Percentiles rank a stretch among this genome's conserved stretches.
Conservation (phyloP, 495 filamentous ascomycete species). For the Pyrenopolyporus hunteri region DNA sequence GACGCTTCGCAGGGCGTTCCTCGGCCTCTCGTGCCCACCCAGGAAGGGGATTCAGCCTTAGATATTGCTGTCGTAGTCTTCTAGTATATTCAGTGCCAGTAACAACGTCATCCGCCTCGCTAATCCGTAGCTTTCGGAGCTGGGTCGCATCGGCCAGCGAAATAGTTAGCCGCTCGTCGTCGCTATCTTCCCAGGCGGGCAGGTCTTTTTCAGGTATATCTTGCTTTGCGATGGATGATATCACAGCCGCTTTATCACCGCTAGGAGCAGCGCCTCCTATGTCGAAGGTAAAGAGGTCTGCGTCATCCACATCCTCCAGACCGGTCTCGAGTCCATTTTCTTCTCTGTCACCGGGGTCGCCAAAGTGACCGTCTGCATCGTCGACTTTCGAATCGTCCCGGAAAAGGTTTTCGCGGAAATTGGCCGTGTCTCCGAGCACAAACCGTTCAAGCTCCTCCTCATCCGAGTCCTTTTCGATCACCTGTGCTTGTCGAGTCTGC, state of each 20-base stretch:
- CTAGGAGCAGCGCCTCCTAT: constrained; percentile 44
- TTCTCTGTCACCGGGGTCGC: constrained; percentile 5
- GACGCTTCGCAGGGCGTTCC: constrained; percentile 56
- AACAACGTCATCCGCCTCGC: constrained; percentile 83
- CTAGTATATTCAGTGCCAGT: constrained; percentile 83
- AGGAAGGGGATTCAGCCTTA: constrained; percentile 78
- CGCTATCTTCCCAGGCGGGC: constrained; percentile 91
- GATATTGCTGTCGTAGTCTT: constrained; percentile 79
- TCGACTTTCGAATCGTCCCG: constrained; percentile 42
- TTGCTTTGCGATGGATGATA: constrained; percentile 47
- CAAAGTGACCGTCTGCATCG: constrained; percentile 8
- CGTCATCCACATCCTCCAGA: constrained; percentile 64
- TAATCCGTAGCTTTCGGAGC: constrained; percentile 78
- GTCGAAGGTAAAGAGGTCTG: constrained; percentile 62
- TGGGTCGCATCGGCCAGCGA: constrained; percentile 76
- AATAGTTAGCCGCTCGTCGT: constrained; percentile 85
- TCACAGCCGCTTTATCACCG: constrained; percentile 41
- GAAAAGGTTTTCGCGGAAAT: constrained; percentile 75
- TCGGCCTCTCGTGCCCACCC: constrained; percentile 70
- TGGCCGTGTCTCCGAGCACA: constrained; percentile 83
- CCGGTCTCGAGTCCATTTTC: constrained; percentile 50
- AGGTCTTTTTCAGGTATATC: constrained; percentile 43
- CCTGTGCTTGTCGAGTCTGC: constrained; percentile 33
- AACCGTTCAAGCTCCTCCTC: constrained; percentile 85
- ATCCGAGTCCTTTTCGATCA: constrained; percentile 71